phyloP scores from a whole-genome alignment of 2,329 filamentous ascomycete genomes.

The Scleromitrula shiraiana region DNA sequence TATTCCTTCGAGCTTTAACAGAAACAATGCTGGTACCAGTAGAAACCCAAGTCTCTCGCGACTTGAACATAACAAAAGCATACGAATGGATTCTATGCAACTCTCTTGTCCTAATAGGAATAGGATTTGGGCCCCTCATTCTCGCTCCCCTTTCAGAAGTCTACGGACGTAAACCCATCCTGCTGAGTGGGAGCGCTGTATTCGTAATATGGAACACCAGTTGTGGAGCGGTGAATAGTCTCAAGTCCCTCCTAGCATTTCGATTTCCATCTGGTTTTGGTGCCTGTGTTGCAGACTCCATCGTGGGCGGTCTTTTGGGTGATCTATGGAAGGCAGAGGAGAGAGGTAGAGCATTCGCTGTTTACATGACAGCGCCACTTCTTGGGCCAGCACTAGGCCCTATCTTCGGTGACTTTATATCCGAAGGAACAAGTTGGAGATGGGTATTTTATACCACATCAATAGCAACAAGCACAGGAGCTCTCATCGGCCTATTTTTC shows the following conservation, averaged over 20 bases:
- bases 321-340: constrained; percentile 33
- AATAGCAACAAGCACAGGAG: constrained; percentile 32
- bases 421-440: constrained; percentile 38
- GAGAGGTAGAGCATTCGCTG: constrained; percentile 33
- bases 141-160: constrained; percentile 53
- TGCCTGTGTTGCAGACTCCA: constrained; percentile 35
- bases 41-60: too few relatives aligned
- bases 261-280: constrained; percentile 40
- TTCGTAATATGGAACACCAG: constrained; percentile 39
- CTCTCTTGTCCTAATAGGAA: background rate
- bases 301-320: constrained; percentile 23
- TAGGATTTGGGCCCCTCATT: constrained; percentile 50
- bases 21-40: too few relatives aligned
- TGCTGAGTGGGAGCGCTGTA: background rate
- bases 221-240: constrained; percentile 37
- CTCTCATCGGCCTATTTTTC: constrained; percentile 40
- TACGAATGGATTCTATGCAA: too few relatives aligned
- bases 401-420: constrained; percentile 42
- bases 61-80: too few relatives aligned
- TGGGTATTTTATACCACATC: constrained; percentile 44
- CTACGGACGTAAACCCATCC: constrained; percentile 38
- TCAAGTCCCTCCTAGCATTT: constrained; percentile 34
- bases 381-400: constrained; percentile 33
- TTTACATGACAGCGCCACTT: constrained; percentile 30
- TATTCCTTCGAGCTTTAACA: too few relatives aligned